A percentile compares a stretch with the other conserved stretches of the same genome.
phyloP scores from a whole-genome alignment of 345 rosid species.

The Brassica nigra region DNA sequence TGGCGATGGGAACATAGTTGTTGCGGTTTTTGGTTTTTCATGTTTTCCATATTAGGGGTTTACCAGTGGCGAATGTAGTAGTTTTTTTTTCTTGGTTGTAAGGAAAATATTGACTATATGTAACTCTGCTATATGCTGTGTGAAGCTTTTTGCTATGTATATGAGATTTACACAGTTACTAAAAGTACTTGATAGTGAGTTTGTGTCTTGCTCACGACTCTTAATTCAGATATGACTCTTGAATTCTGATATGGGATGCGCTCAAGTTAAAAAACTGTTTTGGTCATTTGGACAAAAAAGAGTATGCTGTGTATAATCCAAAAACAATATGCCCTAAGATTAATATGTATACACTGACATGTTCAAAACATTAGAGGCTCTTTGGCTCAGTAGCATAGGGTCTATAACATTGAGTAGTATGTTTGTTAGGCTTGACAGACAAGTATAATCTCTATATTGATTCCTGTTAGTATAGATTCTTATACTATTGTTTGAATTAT shows the following conservation, averaged over 20 bases:
- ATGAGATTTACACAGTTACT: constrained; percentile 1
- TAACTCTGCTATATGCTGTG: background rate
- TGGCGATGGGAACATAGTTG: constrained; percentile 1
- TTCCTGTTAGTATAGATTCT: no score
- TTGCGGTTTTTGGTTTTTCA: background rate
- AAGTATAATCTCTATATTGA: background rate
- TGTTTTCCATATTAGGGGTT: background rate
- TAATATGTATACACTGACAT: background rate
- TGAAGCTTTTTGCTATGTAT: constrained; percentile 25
- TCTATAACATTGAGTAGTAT: background rate
- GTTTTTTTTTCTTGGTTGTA: constrained; percentile 1
- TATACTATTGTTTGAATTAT: no score
- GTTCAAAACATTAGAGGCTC: background rate
- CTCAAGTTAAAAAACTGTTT: background rate
- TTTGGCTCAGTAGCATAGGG: background rate
- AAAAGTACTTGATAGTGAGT: background rate
- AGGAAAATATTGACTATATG: background rate
- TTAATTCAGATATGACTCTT: background rate
- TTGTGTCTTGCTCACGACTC: background rate
- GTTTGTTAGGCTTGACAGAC: background rate
- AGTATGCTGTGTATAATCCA: background rate
- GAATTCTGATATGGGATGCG: background rate
- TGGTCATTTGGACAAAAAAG: no score
- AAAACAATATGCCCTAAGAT: background rate
- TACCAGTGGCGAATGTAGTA: background rate